Evolutionary conservation across 257 asterid genomes (phyloP).

Genomic region (Ocimum tenuiflorum): DNA sequence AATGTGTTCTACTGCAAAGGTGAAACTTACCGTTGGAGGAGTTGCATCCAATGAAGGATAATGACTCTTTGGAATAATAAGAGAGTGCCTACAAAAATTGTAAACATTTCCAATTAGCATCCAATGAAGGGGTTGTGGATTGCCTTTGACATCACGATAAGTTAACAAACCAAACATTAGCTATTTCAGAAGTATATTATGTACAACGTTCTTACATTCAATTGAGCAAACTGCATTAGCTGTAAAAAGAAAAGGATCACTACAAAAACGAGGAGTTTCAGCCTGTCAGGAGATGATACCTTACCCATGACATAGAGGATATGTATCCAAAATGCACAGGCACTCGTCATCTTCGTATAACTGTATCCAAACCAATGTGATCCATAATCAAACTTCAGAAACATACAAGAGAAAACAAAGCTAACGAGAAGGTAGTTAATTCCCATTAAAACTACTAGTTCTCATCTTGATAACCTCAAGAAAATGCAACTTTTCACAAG

Average conservation of each 20-base stretch:
- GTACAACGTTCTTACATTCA: background rate
- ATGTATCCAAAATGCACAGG: conserved; percentile 80
- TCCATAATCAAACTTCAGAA: conserved; percentile 22
- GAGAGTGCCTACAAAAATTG: conserved; percentile 60
- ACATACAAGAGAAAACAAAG: conserved; percentile 9
- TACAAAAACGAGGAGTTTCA: conserved; percentile 18
- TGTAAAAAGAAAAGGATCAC: background rate
- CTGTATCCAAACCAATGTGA: conserved; percentile 41
- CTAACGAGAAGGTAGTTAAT: background rate
- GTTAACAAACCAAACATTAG: background rate
- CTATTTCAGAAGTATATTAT: background rate
- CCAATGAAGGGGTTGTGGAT: background rate
- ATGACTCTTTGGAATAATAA: conserved; percentile 84
- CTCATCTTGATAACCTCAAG: conserved; percentile 21
- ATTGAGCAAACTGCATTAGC: background rate
- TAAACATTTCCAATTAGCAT: conserved; percentile 8
- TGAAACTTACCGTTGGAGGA: conserved; percentile 73
- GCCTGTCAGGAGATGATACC: conserved; percentile 46
- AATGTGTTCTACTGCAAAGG: background rate
- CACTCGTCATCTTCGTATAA: conserved; percentile 86
- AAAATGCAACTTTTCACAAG: background rate
- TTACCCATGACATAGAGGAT: conserved; percentile 95
- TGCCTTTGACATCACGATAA: background rate
- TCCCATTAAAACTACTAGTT: background rate
- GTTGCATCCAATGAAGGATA: conserved; percentile 73